Evolutionary conservation across 192 early-diverging fungal genomes (phyloP), one percentile per base, ranked within the genome.

Genomic region (Thamnidium elegans): DNA sequence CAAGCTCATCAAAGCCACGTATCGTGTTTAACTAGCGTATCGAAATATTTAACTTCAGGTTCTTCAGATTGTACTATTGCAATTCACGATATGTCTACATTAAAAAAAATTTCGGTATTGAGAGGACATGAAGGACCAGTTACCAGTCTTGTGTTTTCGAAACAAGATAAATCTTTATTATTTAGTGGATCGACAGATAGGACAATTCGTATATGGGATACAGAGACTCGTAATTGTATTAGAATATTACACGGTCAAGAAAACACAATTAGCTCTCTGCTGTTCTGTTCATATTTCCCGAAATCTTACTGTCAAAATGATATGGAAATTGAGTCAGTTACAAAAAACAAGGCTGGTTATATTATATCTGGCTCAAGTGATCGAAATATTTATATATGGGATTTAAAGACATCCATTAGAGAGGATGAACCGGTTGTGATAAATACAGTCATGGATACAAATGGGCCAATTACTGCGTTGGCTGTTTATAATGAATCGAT

Each of bases 101-200:
- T 48, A 17, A 14, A 15, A 19, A 14, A 14, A 17, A 17, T 44
- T 4, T 8, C 21, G 11, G 43, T 59, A 4, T 20, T 19, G 7
- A 14, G 50, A 17, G 51, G 51, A 19, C 63, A 64, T 5, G 63
- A 64, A 43, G 51, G 34, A 26, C 63, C 63, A 7, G 63, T 64
- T 21, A 64, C 63, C 13, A 30, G 50, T 4, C 8, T 64, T 3
- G 21, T 39, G 11, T 64, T 45, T 31, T 46, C 46, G 6, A 39
- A 34, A 43, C 23, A 34, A 26, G 51, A 52, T 3, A 17, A 52
- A 9, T 42, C 10, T 8, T 43, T 58, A 19, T n/a, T 64, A 17
- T 64, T 64, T 26, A 64, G 51, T 54, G 63, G 63, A 6, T 52
- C 50, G 21, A 51, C 50, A n/a, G 63, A 64, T 44, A 42, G 51